Evolutionary conservation across 2,329 filamentous ascomycete species (phyloP), one percentile per base, ranked within the genome.

Genomic region (Penicillium oxalicum): DNA sequence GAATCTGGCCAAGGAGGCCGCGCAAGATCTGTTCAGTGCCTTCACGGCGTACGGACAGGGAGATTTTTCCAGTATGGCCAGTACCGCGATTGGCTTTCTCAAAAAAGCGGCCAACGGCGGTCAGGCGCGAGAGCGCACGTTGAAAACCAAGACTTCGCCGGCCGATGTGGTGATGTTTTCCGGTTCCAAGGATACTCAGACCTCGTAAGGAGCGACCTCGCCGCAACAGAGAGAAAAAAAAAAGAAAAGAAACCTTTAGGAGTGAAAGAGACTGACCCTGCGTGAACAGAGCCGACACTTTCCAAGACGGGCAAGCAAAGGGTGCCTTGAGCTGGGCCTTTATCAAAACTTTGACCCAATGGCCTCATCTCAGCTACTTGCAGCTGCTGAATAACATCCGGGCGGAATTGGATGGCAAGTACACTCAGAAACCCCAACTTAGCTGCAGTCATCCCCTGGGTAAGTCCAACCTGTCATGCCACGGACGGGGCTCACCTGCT

Each of bases 261-360:
- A 18, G 18, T 18, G 18, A 2, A 18, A 18, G 1, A 18, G 18
- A 18, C 18, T 18, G 18, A 18, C 18, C 18, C 18, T 18, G 18
- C 18, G 18, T 18, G 18, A 18, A 47, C 60, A 95, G 90, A 45
- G 88, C 89, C 70, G 93, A 98, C 69, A 91, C 93, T 5, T 88
- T 84, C 34, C 95, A 97, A 59, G 83, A 80, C 43, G 83, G 88
- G 46, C 80, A 96, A 73, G 91, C 93, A 40, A 96, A 91, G 0
- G 93, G 93, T 44, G 93, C 93, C 66, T 93, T 98, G 88, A 95
- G 89, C 9, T 96, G 87, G 83, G 93, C 93, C 1, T 98, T 98
- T 69, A 91, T 97, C 67, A 84, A 82, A 5, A 83, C 91, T 1
- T 78, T 96, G 64, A 88, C 87, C 76, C 87, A 90, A 72, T 91